Evolutionary conservation across 108 stramenopile genomes (phyloP).

Genomic region (Fragilaria radians): DNA sequence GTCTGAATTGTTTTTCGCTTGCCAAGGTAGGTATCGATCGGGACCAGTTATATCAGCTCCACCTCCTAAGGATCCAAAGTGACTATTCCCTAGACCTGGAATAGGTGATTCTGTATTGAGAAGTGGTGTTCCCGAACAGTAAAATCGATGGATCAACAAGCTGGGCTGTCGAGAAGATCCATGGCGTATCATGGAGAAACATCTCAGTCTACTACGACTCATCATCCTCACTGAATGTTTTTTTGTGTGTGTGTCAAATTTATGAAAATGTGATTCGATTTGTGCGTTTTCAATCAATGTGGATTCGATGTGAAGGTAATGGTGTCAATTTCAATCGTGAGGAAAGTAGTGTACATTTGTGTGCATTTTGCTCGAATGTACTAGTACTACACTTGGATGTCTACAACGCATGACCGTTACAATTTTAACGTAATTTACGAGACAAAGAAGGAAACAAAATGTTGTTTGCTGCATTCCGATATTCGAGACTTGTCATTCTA

Average conservation of each 20-base stretch:
- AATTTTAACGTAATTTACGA: not conserved
- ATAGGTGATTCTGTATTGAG: not conserved
- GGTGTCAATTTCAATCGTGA: not conserved
- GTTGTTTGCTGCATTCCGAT: not conserved
- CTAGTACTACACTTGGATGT: not conserved
- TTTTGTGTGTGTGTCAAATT: too few species aligned
- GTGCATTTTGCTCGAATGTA: not conserved
- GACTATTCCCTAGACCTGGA: not conserved
- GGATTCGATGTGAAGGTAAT: too few species aligned
- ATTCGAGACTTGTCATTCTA: not conserved
- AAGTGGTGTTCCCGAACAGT: not conserved
- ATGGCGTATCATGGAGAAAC: not conserved
- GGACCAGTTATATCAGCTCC: not conserved
- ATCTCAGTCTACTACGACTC: not conserved
- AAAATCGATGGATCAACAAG: too few species aligned
- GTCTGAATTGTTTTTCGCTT: slow-evolving; percentile 67
- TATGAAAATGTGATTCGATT: too few species aligned
- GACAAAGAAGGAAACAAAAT: not conserved
- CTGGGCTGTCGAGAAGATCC: too few species aligned
- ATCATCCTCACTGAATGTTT: too few species aligned
- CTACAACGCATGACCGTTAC: not conserved
- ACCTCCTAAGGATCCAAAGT: not conserved
- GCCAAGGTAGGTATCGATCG: slow-evolving; percentile 33
- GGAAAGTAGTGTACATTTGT: not conserved
- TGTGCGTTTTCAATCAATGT: too few species aligned